These are phyloP conservation scores for Aspergillus texensis DNA, from an alignment of 2,329 filamentous ascomycete genomes.

Conservation along the genomic window DNA sequence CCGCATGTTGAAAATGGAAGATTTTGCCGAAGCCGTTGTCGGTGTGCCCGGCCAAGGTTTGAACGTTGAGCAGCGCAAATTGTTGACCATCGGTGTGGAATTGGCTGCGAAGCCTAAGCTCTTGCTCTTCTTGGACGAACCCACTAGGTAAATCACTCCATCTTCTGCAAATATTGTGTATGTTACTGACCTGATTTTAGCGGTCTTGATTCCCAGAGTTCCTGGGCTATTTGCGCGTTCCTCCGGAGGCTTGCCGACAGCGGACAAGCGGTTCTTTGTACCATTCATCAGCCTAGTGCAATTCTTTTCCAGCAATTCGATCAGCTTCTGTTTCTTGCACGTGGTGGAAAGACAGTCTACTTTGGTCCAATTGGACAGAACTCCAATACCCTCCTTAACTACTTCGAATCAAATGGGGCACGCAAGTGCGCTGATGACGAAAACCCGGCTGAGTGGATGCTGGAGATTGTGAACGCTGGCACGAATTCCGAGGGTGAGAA, in stretches of 20 bases:
- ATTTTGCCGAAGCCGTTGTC: constrained; percentile 85
- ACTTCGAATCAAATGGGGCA: constrained; percentile 66
- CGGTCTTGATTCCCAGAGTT: constrained; percentile 86
- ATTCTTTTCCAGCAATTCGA: constrained; percentile 86
- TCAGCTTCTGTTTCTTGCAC: constrained; percentile 62
- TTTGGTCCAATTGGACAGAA: constrained; percentile 67
- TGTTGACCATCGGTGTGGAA: constrained; percentile 89
- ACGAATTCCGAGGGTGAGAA: constrained; percentile 43
- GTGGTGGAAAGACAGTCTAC: constrained; percentile 67
- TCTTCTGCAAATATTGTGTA: too few species aligned
- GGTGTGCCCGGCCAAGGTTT: constrained; percentile 80
- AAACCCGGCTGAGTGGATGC: constrained; percentile 76
- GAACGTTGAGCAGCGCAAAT: constrained; percentile 65
- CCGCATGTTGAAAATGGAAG: constrained; percentile 81
- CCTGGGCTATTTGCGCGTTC: constrained; percentile 83
- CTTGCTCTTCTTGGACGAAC: constrained; percentile 87
- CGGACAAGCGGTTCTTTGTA: constrained; percentile 87
- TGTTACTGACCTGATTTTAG: constrained; percentile 37
- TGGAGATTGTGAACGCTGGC: constrained; percentile 56
- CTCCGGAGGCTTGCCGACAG: constrained; percentile 83
- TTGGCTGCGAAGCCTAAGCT: constrained; percentile 85
- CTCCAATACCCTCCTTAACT: constrained; percentile 59
- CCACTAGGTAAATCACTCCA: constrained; percentile 59
- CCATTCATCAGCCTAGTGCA: constrained; percentile 89
- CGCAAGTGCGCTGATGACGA: constrained; percentile 60